Percentiles rank a stretch among this genome's conserved stretches.
Evolutionary conservation across 2,329 filamentous ascomycete species (phyloP).

Genomic region (Cephalotrichum gorgonifer): DNA sequence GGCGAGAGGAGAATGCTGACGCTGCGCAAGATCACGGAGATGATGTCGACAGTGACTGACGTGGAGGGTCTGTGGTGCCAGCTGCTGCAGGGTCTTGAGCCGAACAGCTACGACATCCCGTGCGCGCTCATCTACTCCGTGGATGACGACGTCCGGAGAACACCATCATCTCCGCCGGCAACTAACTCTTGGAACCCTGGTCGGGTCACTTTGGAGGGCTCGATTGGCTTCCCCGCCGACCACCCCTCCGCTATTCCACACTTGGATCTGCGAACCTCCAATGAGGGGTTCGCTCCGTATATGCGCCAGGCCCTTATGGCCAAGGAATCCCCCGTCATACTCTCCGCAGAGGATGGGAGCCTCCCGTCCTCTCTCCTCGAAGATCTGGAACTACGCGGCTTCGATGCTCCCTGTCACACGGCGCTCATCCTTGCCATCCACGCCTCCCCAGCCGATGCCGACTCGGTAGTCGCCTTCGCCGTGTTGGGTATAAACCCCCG

Average conservation of each 20-base stretch:
- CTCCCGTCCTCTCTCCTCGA: slow-evolving; percentile 55
- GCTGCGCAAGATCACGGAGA: slow-evolving; percentile 66
- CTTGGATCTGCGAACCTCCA: slow-evolving; percentile 60
- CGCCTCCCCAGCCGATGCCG: slow-evolving; percentile 54
- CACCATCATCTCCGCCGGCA: slow-evolving; percentile 61
- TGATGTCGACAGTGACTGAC: slow-evolving; percentile 60
- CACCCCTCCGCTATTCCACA: slow-evolving; percentile 50
- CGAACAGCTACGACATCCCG: slow-evolving; percentile 66
- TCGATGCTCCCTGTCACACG: slow-evolving; percentile 35
- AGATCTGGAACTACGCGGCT: slow-evolving; percentile 59
- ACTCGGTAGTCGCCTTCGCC: slow-evolving; percentile 66
- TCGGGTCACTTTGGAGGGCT: slow-evolving; percentile 59
- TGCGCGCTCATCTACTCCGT: slow-evolving; percentile 72
- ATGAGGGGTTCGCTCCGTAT: slow-evolving; percentile 64
- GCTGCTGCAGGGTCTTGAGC: slow-evolving; percentile 57
- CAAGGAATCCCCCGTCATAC: slow-evolving; percentile 53
- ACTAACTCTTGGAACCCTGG: slow-evolving; percentile 52
- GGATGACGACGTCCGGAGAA: slow-evolving; percentile 43
- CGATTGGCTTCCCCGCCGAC: slow-evolving; percentile 54
- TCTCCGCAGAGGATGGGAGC: slow-evolving; percentile 57
- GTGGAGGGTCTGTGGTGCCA: slow-evolving; percentile 65
- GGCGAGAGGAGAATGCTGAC: slow-evolving; percentile 73
- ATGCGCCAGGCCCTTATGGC: slow-evolving; percentile 61
- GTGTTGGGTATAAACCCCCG: slow-evolving; percentile 67
- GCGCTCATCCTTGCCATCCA: slow-evolving; percentile 72